Percentiles rank a stretch among this genome's conserved stretches.
phyloP scores from a whole-genome alignment of 129 eudicot species.

The Chrysanthemum seticuspe region DNA sequence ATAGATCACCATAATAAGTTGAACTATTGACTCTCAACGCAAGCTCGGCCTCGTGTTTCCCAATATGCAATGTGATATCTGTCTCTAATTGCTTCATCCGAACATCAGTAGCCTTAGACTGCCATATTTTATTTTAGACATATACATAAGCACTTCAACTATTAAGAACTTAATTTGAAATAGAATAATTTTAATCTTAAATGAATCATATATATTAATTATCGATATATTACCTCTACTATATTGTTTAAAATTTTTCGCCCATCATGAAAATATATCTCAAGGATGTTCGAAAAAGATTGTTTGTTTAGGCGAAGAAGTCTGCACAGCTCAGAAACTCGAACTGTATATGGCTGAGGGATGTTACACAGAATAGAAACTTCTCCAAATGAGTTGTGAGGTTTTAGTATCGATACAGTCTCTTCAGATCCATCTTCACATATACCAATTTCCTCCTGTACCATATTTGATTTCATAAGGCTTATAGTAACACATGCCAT shows the following conservation, averaged over 20 bases:
- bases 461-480: background rate
- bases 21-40: too few relatives aligned
- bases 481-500: too few relatives aligned
- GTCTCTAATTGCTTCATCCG: background rate
- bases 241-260: constrained; percentile 9
- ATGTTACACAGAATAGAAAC: constrained; percentile 8
- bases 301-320: background rate
- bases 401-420: background rate
- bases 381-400: background rate
- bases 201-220: background rate
- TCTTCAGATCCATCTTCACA: too few relatives aligned
- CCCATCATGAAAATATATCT: background rate
- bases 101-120: too few relatives aligned
- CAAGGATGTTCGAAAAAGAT: background rate
- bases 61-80: too few relatives aligned
- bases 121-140: background rate
- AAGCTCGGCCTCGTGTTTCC: too few relatives aligned
- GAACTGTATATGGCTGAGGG: constrained; percentile 4
- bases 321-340: background rate
- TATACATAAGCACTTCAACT: background rate
- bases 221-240: constrained; percentile 26
- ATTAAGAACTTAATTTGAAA: background rate
- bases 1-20: too few relatives aligned
- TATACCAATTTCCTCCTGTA: too few relatives aligned
- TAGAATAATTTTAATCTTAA: background rate